A percentile compares a stretch with the other conserved stretches of the same genome.
These are phyloP conservation scores for Yamadazyma paraphyllophila DNA, from an alignment of 805 yeast species.

Conservation along the genomic window DNA sequence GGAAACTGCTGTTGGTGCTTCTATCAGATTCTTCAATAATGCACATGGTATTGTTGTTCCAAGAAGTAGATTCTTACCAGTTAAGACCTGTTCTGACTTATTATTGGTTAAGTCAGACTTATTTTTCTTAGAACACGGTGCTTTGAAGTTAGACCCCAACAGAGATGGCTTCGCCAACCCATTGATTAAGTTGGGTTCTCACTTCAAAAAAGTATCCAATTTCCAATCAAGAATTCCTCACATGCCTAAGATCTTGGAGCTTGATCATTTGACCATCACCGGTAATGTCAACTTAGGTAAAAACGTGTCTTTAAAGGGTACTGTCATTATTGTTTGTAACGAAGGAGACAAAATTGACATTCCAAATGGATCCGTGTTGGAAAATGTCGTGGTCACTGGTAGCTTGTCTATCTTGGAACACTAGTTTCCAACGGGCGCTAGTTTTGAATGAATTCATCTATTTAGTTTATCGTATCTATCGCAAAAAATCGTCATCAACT, in stretches of 20 bases:
- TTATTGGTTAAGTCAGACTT: slow-evolving; percentile 93
- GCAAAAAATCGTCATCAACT: neutral
- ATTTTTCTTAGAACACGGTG: slow-evolving; percentile 88
- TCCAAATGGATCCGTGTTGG: slow-evolving; percentile 93
- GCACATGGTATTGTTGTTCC: slow-evolving; percentile 99
- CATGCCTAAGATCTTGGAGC: slow-evolving; percentile 93
- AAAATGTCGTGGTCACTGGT: slow-evolving; percentile 96
- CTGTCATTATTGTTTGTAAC: slow-evolving; percentile 95
- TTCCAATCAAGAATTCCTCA: slow-evolving; percentile 89
- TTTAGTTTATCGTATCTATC: neutral
- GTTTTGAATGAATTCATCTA: neutral
- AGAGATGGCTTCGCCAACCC: slow-evolving; percentile 93
- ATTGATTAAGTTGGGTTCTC: slow-evolving; percentile 91
- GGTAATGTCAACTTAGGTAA: slow-evolving; percentile 94
- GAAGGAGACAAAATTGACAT: slow-evolving; percentile 96
- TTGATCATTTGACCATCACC: slow-evolving; percentile 95
- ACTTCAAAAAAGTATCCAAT: slow-evolving; percentile 91
- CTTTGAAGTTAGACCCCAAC: slow-evolving; percentile 75
- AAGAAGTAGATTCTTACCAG: slow-evolving; percentile 96
- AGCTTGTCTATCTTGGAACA: slow-evolving; percentile 93
- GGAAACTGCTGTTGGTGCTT: slow-evolving; percentile 99
- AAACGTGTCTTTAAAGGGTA: slow-evolving; percentile 88
- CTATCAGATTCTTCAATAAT: slow-evolving; percentile 89
- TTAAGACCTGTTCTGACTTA: slow-evolving; percentile 94
- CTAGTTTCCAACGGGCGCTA: slow-evolving; percentile 22